A percentile compares a stretch with the other conserved stretches of the same genome.
These are phyloP conservation scores for Stagonosporopsis chrysanthemi DNA, from an alignment of 2,329 filamentous ascomycete species.

Conservation along the genomic window DNA sequence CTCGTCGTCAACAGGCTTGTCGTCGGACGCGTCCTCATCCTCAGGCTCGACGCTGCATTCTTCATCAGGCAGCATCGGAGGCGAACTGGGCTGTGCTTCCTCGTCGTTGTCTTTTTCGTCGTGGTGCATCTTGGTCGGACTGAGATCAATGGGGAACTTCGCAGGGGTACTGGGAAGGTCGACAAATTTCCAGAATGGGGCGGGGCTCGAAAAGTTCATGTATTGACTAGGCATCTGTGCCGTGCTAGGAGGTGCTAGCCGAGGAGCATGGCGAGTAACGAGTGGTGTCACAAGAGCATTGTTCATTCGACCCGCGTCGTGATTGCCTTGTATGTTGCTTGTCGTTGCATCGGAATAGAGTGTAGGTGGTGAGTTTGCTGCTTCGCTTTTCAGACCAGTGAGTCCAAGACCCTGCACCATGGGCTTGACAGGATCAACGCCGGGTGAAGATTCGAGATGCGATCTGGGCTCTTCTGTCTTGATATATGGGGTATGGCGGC, in stretches of 20 bases:
- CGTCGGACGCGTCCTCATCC: conserved; percentile 39
- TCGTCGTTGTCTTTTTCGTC: conserved; percentile 45
- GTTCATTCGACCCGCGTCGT: conserved; percentile 39
- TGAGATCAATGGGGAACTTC: conserved; percentile 45
- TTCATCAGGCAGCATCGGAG: conserved; percentile 40
- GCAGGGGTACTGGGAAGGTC: conserved; percentile 78
- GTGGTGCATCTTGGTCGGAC: conserved; percentile 46
- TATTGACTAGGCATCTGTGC: conserved; percentile 82
- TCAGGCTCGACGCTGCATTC: conserved; percentile 37
- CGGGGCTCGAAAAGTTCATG: conserved; percentile 84
- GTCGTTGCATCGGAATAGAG: conserved; percentile 46
- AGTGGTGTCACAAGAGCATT: conserved; percentile 68
- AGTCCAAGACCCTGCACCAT: conserved; percentile 27
- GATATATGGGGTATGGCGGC: conserved; percentile 31
- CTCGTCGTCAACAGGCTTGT: conserved; percentile 45
- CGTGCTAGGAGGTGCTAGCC: conserved; percentile 79
- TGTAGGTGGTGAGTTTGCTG: conserved; percentile 47
- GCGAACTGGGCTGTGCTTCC: conserved; percentile 45
- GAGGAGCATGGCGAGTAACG: conserved; percentile 75
- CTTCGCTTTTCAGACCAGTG: conserved; percentile 42
- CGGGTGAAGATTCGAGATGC: conserved; percentile 42
- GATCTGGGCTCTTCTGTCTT: conserved; percentile 33
- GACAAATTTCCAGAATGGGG: conserved; percentile 88
- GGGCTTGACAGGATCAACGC: conserved; percentile 42
- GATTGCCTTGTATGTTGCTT: conserved; percentile 39